These are phyloP conservation scores for Saccharomyces mikatae DNA, from an alignment of 805 yeast genomes.

Conservation along the genomic window DNA sequence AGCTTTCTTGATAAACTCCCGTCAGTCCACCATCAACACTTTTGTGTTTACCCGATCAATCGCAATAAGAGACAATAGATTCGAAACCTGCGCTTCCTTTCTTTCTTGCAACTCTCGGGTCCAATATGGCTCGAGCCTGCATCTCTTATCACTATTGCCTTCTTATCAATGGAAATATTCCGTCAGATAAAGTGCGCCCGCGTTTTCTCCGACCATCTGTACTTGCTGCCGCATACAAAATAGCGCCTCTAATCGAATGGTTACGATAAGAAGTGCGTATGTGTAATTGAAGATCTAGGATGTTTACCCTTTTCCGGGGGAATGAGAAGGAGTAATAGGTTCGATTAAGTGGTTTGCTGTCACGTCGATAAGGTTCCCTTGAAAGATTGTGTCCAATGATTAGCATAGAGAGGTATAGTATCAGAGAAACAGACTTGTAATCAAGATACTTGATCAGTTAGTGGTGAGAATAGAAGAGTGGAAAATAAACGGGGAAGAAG, in stretches of 20 bases:
- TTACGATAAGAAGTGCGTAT: not conserved
- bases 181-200: not conserved
- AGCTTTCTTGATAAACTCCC: not conserved
- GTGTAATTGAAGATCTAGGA: not conserved
- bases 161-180: not conserved
- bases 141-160: not conserved
- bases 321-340: not conserved
- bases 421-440: not conserved
- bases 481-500: not conserved
- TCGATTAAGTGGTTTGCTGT: not conserved
- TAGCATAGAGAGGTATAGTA: not conserved
- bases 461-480: not conserved
- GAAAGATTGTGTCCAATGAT: not conserved
- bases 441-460: not conserved
- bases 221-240: not conserved
- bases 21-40: not conserved
- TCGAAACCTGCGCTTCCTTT: not conserved
- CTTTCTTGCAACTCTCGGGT: not conserved
- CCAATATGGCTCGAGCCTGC: not conserved
- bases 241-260: not conserved
- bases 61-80: not conserved
- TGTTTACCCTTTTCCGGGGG: not conserved
- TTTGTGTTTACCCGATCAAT: not conserved
- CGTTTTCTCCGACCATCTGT: not conserved
- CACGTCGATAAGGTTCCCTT: not conserved